Base-by-base conservation (phyloP, 2,329 filamentous ascomycete species). In the Neofusicoccum parvum region DNA sequence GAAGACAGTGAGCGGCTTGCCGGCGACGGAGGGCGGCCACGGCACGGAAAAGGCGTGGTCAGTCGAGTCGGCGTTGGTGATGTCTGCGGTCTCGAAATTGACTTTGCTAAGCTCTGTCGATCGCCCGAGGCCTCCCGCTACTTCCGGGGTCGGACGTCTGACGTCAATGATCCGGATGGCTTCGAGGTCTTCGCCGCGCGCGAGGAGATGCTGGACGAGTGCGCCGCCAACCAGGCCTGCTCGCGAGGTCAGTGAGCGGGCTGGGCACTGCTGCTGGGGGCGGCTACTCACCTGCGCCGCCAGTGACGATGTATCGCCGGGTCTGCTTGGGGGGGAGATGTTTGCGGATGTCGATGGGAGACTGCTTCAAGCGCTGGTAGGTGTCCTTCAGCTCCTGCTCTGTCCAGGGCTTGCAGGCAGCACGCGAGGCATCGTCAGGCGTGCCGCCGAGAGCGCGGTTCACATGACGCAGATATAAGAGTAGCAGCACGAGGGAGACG, bases 91-190 rank as follows among this genome's bases (percentile, higher is more conserved):
- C 48, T 79, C 74, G 66, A 82, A 85, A 39, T 75, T 74, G 5
- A 86, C 79, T 10, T 70, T 65, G 3, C 70, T 64, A 0, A 77
- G 78, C 1, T 70, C 67, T 1, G 76, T 77, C 2, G 74, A 70
- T 6, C 77, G 70, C 69, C 85, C 79, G 59, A 85, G 77, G 9
- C 79, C 48, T 45, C 78, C 77, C 3, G 85, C 80, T 5, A 54
- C 46, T n/a, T 48, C 36, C 15, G 46, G 75, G 71, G 46, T 53
- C 9, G 56, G 64, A 7, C n/a, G 20, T 49, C 78, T 78, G 65
- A 85, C 79, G 71, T 88, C 86, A 53, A 87, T 67, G 63, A 87
- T 81, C 11, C 86, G 83, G 67, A 88, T 84, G 36, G 81, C 80
- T 45, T 78, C 71, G 1, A 84, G 80, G 3, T 79, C 74, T 51